These are phyloP conservation scores for Spergularia azorica DNA, from an alignment of 179 eudicot species.

Conservation along the genomic window DNA sequence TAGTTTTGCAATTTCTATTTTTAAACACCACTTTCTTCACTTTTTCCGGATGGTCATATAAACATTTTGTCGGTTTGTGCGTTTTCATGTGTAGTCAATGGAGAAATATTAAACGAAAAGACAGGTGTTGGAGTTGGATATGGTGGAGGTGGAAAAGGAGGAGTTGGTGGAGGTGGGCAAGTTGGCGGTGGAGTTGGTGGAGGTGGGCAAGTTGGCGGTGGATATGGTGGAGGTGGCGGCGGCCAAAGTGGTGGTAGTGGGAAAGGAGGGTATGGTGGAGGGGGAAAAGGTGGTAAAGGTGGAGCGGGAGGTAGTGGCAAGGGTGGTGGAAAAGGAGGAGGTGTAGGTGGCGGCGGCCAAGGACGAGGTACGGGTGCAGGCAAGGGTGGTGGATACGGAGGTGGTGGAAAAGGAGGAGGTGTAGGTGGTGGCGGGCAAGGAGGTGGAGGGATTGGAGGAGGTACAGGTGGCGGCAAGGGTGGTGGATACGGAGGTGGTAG, in stretches of 20 bases:
- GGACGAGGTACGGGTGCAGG: conserved; percentile 5
- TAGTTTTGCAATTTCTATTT: too few species aligned
- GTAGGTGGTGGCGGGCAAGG: conserved; percentile 2
- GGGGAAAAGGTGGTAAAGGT: conserved; percentile 11
- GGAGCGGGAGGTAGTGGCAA: conserved; percentile 6
- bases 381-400: background rate
- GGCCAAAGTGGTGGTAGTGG: background rate
- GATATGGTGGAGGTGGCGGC: background rate
- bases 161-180: conserved; percentile 25
- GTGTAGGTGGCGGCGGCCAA: background rate
- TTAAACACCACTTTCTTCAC: too few species aligned
- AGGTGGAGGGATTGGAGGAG: conserved; percentile 9
- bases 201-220: conserved; percentile 9
- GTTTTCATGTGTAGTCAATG: conserved; percentile 16
- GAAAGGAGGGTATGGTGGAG: conserved; percentile 1
- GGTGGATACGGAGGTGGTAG: background rate
- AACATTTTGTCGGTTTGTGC: background rate
- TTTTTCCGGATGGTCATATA: background rate
- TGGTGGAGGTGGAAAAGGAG: conserved; percentile 15
- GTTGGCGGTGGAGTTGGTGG: conserved; percentile 24
- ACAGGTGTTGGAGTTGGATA: conserved; percentile 31
- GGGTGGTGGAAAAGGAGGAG: conserved; percentile 20
- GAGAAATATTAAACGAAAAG: conserved; percentile 3
- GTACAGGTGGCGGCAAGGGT: conserved; percentile 10
- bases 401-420: conserved; percentile 7